These are phyloP conservation scores for Podosphaera aphanis DNA, from an alignment of 2,329 filamentous ascomycete genomes.

Conservation along the genomic window DNA sequence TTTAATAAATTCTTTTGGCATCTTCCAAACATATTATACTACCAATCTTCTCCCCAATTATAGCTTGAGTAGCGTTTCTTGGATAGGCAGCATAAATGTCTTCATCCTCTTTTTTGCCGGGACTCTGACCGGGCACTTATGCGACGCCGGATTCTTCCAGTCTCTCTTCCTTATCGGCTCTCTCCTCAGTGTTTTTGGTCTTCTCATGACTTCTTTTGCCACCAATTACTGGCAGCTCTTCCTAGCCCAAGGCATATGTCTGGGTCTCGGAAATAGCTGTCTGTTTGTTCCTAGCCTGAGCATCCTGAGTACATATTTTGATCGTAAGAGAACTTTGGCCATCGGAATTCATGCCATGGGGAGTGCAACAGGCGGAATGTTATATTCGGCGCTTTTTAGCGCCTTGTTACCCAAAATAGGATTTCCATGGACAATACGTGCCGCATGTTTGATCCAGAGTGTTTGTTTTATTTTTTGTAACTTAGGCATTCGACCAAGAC, in stretches of 20 bases:
- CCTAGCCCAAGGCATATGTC: constrained; percentile 17
- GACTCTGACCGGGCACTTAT: constrained; percentile 18
- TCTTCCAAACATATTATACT: constrained; percentile 23
- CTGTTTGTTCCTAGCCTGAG: constrained; percentile 20
- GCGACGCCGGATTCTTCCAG: constrained; percentile 20
- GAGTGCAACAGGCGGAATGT: constrained; percentile 20
- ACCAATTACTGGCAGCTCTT: constrained; percentile 22
- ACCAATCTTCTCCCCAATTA: constrained; percentile 10
- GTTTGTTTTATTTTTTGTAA: constrained; percentile 16
- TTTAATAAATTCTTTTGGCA: constrained; percentile 19
- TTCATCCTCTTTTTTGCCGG: constrained; percentile 21
- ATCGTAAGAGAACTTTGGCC: constrained; percentile 17
- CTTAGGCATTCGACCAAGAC: constrained; percentile 19
- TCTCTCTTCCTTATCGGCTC: constrained; percentile 10
- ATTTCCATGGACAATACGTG: constrained; percentile 23
- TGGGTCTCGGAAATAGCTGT: constrained; percentile 20
- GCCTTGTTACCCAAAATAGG: constrained; percentile 20
- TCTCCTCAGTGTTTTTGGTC: constrained; percentile 17
- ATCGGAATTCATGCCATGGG: constrained; percentile 19
- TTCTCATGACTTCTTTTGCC: constrained; percentile 19
- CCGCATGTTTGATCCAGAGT: constrained; percentile 23
- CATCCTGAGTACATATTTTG: constrained; percentile 21
- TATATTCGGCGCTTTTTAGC: constrained; percentile 23
- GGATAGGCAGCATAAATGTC: constrained; percentile 23
- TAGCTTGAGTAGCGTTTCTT: constrained; percentile 19